phyloP scores from a whole-genome alignment of 2,329 filamentous ascomycete species.

The Davidsoniella virescens region DNA sequence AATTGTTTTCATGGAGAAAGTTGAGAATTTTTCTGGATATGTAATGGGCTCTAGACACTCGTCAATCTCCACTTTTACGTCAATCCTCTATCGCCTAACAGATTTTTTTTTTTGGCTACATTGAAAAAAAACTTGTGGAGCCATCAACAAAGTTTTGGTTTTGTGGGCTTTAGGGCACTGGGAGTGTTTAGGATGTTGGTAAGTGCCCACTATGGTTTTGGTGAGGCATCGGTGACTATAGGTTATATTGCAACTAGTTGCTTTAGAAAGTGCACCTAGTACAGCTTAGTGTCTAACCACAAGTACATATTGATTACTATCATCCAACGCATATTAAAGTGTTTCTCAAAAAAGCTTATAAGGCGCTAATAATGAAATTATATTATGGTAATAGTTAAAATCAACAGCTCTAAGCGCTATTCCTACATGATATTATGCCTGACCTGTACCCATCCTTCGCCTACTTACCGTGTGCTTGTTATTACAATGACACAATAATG shows the following conservation, averaged over 20 bases:
- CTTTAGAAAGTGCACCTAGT: neutral
- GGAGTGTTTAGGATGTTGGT: neutral
- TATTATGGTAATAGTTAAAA: too few species aligned
- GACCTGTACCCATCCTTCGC: too few species aligned
- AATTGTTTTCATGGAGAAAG: neutral
- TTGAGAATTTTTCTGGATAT: neutral
- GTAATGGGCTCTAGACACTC: too few species aligned
- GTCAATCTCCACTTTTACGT: neutral
- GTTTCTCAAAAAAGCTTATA: too few species aligned
- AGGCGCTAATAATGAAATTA: too few species aligned
- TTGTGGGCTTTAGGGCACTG: constrained; percentile 12
- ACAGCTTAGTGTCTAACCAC: neutral
- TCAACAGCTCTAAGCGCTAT: too few species aligned
- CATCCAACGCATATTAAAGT: too few species aligned
- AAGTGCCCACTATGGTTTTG: neutral
- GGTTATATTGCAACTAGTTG: neutral
- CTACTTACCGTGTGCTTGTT: too few species aligned
- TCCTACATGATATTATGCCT: too few species aligned
- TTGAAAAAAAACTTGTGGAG: constrained; percentile 4
- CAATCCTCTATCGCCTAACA: too few species aligned
- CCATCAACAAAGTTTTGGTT: constrained; percentile 1
- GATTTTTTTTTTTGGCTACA: neutral
- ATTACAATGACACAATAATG: too few species aligned
- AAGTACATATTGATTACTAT: too few species aligned
- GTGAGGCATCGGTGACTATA: constrained; percentile 1